Base-by-base conservation (phyloP, 768 basidiomycete species). In the Tubosaeta sp. region DNA sequence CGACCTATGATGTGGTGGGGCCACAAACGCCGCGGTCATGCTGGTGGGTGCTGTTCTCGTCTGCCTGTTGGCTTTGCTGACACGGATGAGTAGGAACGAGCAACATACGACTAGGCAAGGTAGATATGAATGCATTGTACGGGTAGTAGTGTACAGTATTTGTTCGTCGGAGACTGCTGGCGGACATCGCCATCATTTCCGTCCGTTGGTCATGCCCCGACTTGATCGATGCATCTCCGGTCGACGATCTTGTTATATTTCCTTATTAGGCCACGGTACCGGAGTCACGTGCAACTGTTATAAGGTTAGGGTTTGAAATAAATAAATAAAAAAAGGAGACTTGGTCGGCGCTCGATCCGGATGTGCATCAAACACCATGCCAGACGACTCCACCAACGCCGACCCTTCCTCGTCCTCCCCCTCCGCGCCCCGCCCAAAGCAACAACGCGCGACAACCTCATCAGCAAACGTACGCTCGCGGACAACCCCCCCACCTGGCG, bases 391-490 rank as follows among this genome's bases (percentile, higher is more conserved):
- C 52, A 49, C 34, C 62, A 54, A 21, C 51, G 29, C 43, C 43
- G 54, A 54, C 51, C 41, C 62, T 4, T 41, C 51, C 56, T 41
- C 51, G 2, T 40, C 59, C 22, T 38, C 61, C 39, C 13, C 60
- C 32, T 1, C 60, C 52, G 36, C 44, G 0, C 36, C 55, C 4
- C 61, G 63, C 3, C 1, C 39, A 24, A 64, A 67, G 43, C 64
- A 59, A 12, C 62, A 54, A 9, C 57, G 53, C 24, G 5, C 51
- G 0, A 4, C 55, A 0, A 27, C 59, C 7, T 69, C 73, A 6
- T 55, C 73, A 13, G 11, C 53, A 27, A 70, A 75, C 6, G 73
- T 83, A 36, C 76, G 82, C 47, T 73, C 74, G 19, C 66, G 82
- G 49, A 73, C 78, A 0, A 63, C 60, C 27, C 67, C 67, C 0